A percentile compares a stretch with the other conserved stretches of the same genome.
phyloP scores from a whole-genome alignment of 768 basidiomycete genomes.

The Porphyrellus cyaneotinctus region DNA sequence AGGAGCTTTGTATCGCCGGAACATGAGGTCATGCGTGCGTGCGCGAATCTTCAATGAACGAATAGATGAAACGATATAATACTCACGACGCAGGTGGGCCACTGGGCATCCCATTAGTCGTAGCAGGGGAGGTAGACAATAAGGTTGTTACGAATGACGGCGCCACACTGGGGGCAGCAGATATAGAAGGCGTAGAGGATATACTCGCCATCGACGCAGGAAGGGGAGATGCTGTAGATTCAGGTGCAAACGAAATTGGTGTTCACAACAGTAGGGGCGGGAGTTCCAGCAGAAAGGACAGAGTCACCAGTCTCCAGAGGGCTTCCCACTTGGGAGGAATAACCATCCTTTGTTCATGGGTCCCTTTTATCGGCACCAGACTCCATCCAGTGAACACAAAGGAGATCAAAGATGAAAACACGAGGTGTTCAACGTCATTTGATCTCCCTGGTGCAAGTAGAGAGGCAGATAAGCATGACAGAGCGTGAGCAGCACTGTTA shows the following conservation, averaged over 20 bases:
- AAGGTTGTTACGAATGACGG: background rate
- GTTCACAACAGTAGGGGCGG: background rate
- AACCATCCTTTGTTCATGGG: background rate
- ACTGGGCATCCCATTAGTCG: background rate
- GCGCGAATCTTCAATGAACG: background rate
- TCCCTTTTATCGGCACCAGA: background rate
- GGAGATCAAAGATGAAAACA: background rate
- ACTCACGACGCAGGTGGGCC: slow-evolving; percentile 1
- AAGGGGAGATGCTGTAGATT: background rate
- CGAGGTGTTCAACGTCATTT: background rate
- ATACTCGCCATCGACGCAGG: background rate
- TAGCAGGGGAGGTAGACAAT: background rate
- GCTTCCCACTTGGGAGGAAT: background rate
- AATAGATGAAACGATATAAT: background rate
- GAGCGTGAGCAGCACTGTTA: background rate
- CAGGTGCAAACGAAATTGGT: background rate
- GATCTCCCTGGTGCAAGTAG: background rate
- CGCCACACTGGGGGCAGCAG: background rate
- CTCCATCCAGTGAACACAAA: background rate
- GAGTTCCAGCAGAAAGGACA: background rate
- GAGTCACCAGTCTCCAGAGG: slow-evolving; percentile 1
- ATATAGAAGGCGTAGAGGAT: background rate
- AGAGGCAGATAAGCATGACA: background rate
- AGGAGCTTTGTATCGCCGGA: background rate
- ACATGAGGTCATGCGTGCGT: background rate